Conservation (phyloP, 805 yeast species). For the Saccharomycopsis sp. region DNA sequence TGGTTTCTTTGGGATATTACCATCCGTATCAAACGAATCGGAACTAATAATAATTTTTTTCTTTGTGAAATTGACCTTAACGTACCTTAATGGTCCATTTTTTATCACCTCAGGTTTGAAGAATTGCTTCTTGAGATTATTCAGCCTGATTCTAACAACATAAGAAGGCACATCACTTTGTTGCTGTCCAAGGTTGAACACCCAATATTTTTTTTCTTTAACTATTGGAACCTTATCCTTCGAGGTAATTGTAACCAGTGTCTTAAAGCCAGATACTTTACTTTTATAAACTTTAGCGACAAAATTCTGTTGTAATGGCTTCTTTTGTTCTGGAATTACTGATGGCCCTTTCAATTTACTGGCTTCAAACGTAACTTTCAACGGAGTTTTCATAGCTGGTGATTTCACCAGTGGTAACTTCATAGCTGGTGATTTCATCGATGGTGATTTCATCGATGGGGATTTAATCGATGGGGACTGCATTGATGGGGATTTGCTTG, state of each 20-base stretch:
- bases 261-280: not conserved
- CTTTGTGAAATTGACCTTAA: conserved; percentile 7
- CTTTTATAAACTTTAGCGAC: conserved; percentile 4
- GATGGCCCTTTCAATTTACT: not conserved
- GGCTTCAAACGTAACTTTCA: not conserved
- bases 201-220: no score
- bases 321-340: not conserved
- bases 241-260: conserved; percentile 1
- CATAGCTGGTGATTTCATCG: not conserved
- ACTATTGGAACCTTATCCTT: conserved; percentile 3
- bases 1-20: conserved; percentile 6
- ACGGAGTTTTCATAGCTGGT: not conserved
- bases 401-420: not conserved
- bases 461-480: not conserved
- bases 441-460: not conserved
- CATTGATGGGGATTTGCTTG: not conserved
- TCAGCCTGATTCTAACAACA: not conserved
- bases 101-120: conserved; percentile 2
- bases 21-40: conserved; percentile 3
- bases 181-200: no score
- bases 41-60: conserved; percentile 1
- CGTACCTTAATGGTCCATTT: not conserved
- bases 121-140: not conserved
- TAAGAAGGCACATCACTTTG: no score
- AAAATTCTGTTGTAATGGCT: not conserved